Percentiles rank a stretch among this genome's conserved stretches.
Conservation (phyloP, 352 stramenopile genomes). For the Chrysophaeum taylorii region DNA sequence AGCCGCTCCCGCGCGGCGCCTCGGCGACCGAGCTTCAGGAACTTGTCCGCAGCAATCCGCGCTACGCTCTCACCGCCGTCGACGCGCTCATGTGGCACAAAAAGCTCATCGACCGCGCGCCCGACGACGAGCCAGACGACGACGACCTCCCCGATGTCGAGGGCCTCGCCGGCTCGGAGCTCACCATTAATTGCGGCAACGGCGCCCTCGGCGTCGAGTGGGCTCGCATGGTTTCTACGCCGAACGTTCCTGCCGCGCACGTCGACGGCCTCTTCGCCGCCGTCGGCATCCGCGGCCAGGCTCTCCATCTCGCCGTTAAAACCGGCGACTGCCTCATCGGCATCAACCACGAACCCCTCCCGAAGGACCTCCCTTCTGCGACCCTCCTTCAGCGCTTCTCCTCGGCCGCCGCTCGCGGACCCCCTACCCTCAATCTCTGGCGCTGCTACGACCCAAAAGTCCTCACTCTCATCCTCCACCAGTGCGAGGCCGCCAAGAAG, state of each 20-base stretch:
- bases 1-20: conserved; percentile 3
- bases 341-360: conserved; percentile 12
- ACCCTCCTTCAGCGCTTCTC: conserved; percentile 12
- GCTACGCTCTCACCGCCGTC: conserved; percentile 3
- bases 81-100: conserved; percentile 3
- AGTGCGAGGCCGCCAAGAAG: conserved; percentile 4
- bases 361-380: background rate
- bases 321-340: conserved; percentile 9
- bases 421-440: conserved; percentile 10
- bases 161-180: background rate
- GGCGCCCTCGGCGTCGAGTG: background rate
- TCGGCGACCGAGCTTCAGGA: conserved; percentile 10
- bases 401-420: background rate
- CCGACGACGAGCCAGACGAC: background rate
- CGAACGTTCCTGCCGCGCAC: background rate
- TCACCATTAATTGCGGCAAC: background rate
- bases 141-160: background rate
- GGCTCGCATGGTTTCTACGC: background rate
- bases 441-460: conserved; percentile 8
- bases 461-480: background rate
- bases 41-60: conserved; percentile 5
- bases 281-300: background rate
- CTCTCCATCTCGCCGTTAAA: background rate
- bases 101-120: background rate
- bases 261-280: conserved; percentile 10